These are phyloP conservation scores for Lasiodiplodia sp. DNA, from an alignment of 2,329 filamentous ascomycete genomes.

Conservation along the genomic window DNA sequence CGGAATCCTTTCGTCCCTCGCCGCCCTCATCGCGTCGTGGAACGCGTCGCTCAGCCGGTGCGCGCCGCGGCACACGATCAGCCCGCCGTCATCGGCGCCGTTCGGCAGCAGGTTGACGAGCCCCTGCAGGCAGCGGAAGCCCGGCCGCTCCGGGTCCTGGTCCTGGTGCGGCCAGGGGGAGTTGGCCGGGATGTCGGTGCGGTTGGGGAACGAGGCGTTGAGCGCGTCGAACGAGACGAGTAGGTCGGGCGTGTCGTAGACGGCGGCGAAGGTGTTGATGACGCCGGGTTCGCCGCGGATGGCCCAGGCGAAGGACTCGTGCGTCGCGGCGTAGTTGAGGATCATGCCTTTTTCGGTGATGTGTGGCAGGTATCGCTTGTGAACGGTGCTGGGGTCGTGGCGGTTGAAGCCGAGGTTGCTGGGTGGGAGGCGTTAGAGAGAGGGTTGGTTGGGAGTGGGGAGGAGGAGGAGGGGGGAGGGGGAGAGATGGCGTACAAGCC, in stretches of 20 bases:
- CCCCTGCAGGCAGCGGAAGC: constrained; percentile 53
- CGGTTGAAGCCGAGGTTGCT: constrained; percentile 38
- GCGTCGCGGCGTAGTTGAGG: constrained; percentile 47
- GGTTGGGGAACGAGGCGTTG: constrained; percentile 52
- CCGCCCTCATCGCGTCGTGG: constrained; percentile 34
- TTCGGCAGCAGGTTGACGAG: constrained; percentile 55
- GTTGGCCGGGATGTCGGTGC: constrained; percentile 47
- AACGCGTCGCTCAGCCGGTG: constrained; percentile 47
- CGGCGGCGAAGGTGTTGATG: constrained; percentile 50
- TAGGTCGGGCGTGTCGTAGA: constrained; percentile 49
- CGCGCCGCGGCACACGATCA: constrained; percentile 55
- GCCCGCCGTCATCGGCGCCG: constrained; percentile 55
- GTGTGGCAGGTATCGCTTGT: constrained; percentile 52
- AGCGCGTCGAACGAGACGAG: constrained; percentile 45
- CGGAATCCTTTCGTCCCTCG: constrained; percentile 39
- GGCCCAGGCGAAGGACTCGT: constrained; percentile 57
- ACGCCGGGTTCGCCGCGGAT: constrained; percentile 51
- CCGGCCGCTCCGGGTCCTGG: constrained; percentile 51
- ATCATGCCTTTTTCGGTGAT: constrained; percentile 50
- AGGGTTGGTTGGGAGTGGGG: no score
- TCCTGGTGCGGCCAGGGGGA: constrained; percentile 57
- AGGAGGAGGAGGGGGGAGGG: no score
- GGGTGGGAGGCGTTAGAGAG: constrained; percentile 12
- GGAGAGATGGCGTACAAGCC: constrained; percentile 30
- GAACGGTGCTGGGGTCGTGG: constrained; percentile 49